Evolutionary conservation across 371 early-diverging fungal species (phyloP).

Genomic region (Globomyces sp.): DNA sequence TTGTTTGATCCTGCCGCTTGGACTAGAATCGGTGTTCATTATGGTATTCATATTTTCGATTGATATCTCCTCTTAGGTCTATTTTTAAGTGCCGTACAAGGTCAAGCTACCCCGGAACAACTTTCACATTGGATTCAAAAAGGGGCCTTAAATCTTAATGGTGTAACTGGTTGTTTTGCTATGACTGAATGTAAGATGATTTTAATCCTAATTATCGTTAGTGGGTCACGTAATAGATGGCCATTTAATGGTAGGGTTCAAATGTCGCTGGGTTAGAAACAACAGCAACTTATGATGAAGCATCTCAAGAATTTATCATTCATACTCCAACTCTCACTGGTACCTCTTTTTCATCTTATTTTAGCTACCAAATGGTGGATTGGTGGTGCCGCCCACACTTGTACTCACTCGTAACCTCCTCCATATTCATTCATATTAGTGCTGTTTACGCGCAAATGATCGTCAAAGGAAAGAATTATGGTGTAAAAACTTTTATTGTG

Average conservation of each 20-base stretch:
- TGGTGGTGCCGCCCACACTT: conserved; percentile 68
- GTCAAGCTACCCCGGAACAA: conserved; percentile 84
- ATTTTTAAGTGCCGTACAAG: conserved; percentile 86
- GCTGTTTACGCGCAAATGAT: conserved; percentile 85
- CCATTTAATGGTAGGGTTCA: conserved; percentile 39
- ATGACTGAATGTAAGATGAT: conserved; percentile 84
- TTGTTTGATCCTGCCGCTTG: conserved; percentile 41
- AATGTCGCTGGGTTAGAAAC: conserved; percentile 88
- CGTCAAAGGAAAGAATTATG: conserved; percentile 73
- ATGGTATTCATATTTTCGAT: no score
- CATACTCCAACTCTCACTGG: conserved; percentile 77
- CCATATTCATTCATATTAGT: conserved; percentile 31
- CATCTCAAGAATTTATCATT: conserved; percentile 66
- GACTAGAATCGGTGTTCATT: conserved; percentile 91
- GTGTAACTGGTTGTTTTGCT: conserved; percentile 85
- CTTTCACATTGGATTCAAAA: conserved; percentile 84
- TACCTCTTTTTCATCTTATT: not conserved
- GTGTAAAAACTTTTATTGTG: conserved; percentile 84
- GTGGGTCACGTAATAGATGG: no score
- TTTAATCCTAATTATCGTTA: conserved; percentile 6
- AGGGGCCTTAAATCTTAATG: conserved; percentile 79
- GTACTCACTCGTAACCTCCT: conserved; percentile 59
- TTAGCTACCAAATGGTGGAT: conserved; percentile 94
- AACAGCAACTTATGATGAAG: conserved; percentile 79
- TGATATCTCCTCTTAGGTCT: conserved; percentile 49